Evolutionary conservation across 2,329 filamentous ascomycete genomes (phyloP).

Genomic region (Cladophialophora immunda): DNA sequence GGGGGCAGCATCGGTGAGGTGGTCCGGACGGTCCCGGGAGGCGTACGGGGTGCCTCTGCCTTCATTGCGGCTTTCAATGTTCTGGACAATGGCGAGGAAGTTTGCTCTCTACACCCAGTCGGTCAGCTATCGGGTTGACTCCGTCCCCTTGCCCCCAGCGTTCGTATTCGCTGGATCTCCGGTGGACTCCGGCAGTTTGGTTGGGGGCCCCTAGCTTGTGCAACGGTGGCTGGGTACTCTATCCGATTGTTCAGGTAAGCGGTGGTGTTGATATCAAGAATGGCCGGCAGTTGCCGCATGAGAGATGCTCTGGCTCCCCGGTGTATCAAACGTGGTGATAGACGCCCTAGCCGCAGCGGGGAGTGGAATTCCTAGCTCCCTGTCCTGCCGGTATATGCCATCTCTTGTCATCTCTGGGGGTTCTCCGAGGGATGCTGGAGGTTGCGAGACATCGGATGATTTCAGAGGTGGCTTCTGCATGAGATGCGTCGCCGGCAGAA

Average conservation of each 20-base stretch:
- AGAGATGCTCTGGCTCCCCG: not conserved
- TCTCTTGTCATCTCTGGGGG: not conserved
- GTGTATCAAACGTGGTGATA: not conserved
- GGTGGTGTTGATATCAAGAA: not conserved
- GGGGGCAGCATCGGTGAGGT: not conserved
- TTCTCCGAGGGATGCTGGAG: not conserved
- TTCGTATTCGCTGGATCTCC: conserved; percentile 4
- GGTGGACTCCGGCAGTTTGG: conserved; percentile 1
- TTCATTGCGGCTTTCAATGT: not conserved
- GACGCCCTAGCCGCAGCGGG: not conserved
- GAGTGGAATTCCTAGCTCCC: not conserved
- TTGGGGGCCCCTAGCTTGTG: not conserved
- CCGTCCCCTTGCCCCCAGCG: not conserved
- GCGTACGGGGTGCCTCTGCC: not conserved
- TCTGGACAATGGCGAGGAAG: not conserved
- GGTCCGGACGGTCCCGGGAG: not conserved
- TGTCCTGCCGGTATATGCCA: not conserved
- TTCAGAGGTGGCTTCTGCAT: not conserved
- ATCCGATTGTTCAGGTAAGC: conserved; percentile 1
- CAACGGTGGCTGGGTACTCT: conserved; percentile 3
- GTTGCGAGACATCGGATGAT: not conserved
- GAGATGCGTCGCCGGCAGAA: not conserved
- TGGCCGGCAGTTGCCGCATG: not conserved
- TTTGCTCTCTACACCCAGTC: not conserved
- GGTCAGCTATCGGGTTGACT: conserved; percentile 1